A percentile compares a stretch with the other conserved stretches of the same genome.
phyloP scores from a whole-genome alignment of 31 red algal genomes.

The Asparagopsis taxiformis region DNA sequence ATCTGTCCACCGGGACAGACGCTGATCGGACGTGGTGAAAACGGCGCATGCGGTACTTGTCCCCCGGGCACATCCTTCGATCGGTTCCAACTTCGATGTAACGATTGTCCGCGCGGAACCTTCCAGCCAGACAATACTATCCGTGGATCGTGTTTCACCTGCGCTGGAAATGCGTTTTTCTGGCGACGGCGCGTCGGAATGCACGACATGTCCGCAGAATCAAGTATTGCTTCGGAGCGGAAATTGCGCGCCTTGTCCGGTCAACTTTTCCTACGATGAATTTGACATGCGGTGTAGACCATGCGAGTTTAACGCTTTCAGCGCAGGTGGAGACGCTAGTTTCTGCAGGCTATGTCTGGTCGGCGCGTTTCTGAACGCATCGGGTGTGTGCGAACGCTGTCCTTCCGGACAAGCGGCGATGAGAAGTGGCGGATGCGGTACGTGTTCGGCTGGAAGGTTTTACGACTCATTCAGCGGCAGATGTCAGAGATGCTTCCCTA shows the following conservation, averaged over 20 bases:
- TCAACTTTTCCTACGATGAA: constrained; percentile 3
- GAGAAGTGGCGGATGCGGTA: not conserved
- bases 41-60: constrained; percentile 1
- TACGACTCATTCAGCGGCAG: not conserved
- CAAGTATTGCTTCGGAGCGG: constrained; percentile 11
- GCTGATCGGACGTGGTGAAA: not conserved
- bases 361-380: not conserved
- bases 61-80: constrained; percentile 8
- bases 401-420: not conserved
- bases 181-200: constrained; percentile 6
- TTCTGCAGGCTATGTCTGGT: not conserved
- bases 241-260: constrained; percentile 1
- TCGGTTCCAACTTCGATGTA: not conserved
- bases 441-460: not conserved
- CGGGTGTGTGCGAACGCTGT: not conserved
- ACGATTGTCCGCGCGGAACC: not conserved
- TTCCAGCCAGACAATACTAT: constrained; percentile 6
- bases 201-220: constrained; percentile 3
- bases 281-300: not conserved
- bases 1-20: constrained; percentile 13
- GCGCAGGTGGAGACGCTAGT: not conserved
- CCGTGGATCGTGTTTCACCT: constrained; percentile 2
- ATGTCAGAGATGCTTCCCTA: not conserved
- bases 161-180: constrained; percentile 23
- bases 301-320: constrained; percentile 12